A percentile compares a stretch with the other conserved stretches of the same genome.
phyloP scores from a whole-genome alignment of 2,329 filamentous ascomycete genomes.

The Ilyonectria sp. region DNA sequence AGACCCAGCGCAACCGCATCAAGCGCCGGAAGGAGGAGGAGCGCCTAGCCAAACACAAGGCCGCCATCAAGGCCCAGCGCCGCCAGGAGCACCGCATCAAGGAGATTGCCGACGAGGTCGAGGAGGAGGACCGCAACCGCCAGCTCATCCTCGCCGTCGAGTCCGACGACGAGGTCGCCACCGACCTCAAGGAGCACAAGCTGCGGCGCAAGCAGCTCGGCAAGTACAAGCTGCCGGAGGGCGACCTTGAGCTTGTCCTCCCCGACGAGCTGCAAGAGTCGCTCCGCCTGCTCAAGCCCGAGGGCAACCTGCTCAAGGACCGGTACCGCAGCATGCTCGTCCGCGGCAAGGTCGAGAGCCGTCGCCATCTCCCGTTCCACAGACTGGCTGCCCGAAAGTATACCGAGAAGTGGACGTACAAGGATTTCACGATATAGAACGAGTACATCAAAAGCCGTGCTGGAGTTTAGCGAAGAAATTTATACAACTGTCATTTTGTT shows the following conservation, averaged over 20 bases:
- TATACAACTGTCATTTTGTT: conserved; percentile 15
- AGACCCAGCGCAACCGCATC: conserved; percentile 87
- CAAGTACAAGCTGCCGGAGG: conserved; percentile 81
- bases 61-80: conserved; percentile 80
- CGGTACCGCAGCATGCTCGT: conserved; percentile 91
- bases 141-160: conserved; percentile 59
- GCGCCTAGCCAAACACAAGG: conserved; percentile 80
- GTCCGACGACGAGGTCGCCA: conserved; percentile 57
- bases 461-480: conserved; percentile 31
- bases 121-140: conserved; percentile 68
- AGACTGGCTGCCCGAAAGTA: conserved; percentile 86
- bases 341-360: conserved; percentile 88
- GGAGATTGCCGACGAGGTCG: conserved; percentile 76
- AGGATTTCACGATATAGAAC: conserved; percentile 78
- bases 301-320: conserved; percentile 95
- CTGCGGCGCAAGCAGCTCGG: conserved; percentile 83
- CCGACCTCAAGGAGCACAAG: conserved; percentile 73
- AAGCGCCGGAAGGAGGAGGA: conserved; percentile 92
- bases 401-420: conserved; percentile 98
- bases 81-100: conserved; percentile 81
- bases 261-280: conserved; percentile 88
- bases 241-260: conserved; percentile 84
- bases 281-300: conserved; percentile 86
- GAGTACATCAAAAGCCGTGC: conserved; percentile 22
- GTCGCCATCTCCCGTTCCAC: conserved; percentile 83